Base-by-base conservation (phyloP, 2,329 filamentous ascomycete genomes). In the Chaetomiaceae sp. region DNA sequence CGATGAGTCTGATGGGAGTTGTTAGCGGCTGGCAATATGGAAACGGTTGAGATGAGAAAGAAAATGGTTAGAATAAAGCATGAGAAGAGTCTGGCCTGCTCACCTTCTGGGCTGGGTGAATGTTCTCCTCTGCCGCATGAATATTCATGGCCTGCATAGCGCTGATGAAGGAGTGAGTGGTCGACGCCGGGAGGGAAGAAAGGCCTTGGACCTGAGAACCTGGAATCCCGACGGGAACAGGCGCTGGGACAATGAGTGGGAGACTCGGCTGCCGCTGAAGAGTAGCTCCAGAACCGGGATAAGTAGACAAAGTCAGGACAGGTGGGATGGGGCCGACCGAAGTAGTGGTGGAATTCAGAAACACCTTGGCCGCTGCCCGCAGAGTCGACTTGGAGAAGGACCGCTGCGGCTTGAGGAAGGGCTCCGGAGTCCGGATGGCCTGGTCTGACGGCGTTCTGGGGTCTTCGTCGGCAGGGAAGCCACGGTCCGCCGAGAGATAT, bases 21-120 rank as follows among this genome's bases (percentile, higher is more conserved):
- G 40, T 53, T 16, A 55, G 54, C 38, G 9, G 12, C 6, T 10
- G n/a, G 34, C 12, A 1, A 35, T n/a, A 39, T n/a, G n/a, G n/a
- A n/a, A n/a, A n/a, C n/a, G n/a, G n/a, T n/a, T n/a, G n/a, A n/a
- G n/a, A n/a, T n/a, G n/a, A n/a, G n/a, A 23, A 17, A 23, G 14
- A 25, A 21, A 16, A 19, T 16, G 5, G 34, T 30, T 10, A 9
- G 40, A 35, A 30, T 5, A 16, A 31, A 30, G n/a, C n/a, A n/a
- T 12, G 19, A 39, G 23, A n/a, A 5, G 23, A 31, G 35, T 30
- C 17, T 12, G 25, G 12, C 6, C 25, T 12, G 8, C 21, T 48
- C 23, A 51, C 52, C 44, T 54, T 48, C 13, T 48, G 44, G 2
- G 41, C n/a, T 0, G 52, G 48, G 34, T 45, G 52, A 8, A 51